Percentiles rank a stretch among this genome's conserved stretches.
Evolutionary conservation across 2,329 filamentous ascomycete genomes (phyloP).

Genomic region (Byssothecium circinans): DNA sequence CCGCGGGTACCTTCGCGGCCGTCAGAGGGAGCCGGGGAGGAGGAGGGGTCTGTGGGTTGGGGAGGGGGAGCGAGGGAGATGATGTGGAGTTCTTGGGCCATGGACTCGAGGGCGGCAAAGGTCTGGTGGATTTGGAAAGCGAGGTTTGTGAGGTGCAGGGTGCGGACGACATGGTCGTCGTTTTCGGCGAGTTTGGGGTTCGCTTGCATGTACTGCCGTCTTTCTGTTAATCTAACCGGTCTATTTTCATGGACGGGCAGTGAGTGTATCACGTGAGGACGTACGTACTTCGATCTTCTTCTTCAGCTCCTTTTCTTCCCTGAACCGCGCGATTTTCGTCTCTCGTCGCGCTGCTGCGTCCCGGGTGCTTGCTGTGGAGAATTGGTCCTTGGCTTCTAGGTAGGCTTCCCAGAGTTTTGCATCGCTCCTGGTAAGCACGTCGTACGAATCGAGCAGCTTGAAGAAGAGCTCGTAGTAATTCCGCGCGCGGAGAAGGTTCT

Average conservation of each 20-base stretch:
- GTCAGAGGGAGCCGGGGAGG: conserved; percentile 41
- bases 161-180: conserved; percentile 82
- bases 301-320: conserved; percentile 82
- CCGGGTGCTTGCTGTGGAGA: conserved; percentile 68
- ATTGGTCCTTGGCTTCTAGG: conserved; percentile 68
- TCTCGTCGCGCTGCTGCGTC: conserved; percentile 73
- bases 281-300: conserved; percentile 71
- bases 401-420: conserved; percentile 72
- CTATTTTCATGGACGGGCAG: not conserved
- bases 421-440: conserved; percentile 66
- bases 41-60: conserved; percentile 38
- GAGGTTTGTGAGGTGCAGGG: conserved; percentile 76
- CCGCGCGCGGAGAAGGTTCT: conserved; percentile 64
- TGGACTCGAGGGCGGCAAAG: conserved; percentile 83
- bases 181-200: conserved; percentile 65
- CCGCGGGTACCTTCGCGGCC: conserved; percentile 51
- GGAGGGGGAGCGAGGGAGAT: conserved; percentile 70
- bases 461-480: conserved; percentile 78
- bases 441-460: conserved; percentile 75
- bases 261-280: not conserved
- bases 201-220: conserved; percentile 57
- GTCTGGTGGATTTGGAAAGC: conserved; percentile 73
- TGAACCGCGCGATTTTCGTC: conserved; percentile 83
- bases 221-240: not conserved
- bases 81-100: conserved; percentile 82